phyloP scores from a whole-genome alignment of 192 early-diverging fungal species.

The Linnemannia exigua region DNA sequence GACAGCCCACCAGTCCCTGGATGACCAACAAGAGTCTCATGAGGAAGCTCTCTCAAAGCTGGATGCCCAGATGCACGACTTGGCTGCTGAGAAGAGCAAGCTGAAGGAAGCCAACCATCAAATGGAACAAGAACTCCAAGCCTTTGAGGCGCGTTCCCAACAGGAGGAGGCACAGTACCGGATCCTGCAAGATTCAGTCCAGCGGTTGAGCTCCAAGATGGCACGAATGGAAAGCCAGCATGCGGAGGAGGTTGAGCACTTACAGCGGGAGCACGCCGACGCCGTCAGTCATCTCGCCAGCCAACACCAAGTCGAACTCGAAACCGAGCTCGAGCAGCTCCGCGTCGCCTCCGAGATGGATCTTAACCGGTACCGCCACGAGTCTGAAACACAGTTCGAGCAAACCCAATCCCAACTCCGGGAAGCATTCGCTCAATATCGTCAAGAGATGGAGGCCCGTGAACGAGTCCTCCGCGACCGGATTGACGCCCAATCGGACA shows the following conservation, averaged over 20 bases:
- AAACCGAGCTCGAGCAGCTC: not conserved
- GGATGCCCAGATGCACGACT: slow-evolving; percentile 8
- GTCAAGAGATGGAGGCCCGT: slow-evolving; percentile 25
- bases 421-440: slow-evolving; percentile 10
- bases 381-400: not conserved
- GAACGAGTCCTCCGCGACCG: slow-evolving; percentile 33
- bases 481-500: not conserved
- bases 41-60: not conserved
- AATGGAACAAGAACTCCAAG: slow-evolving; percentile 19
- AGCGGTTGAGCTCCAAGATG: slow-evolving; percentile 41
- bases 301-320: slow-evolving; percentile 10
- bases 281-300: not conserved
- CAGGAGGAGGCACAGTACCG: slow-evolving; percentile 44
- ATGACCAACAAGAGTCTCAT: not conserved
- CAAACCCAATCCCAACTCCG: not conserved
- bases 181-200: slow-evolving; percentile 40
- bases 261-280: slow-evolving; percentile 27
- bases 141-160: slow-evolving; percentile 23
- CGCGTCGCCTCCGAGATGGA: not conserved
- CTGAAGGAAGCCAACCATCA: not conserved
- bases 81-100: not conserved
- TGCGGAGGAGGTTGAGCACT: slow-evolving; percentile 20
- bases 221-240: slow-evolving; percentile 37
- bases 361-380: not conserved
- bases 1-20: not conserved